These are phyloP conservation scores for Metarhizium brunneum DNA, from an alignment of 2,329 filamentous ascomycete species.

Conservation along the genomic window DNA sequence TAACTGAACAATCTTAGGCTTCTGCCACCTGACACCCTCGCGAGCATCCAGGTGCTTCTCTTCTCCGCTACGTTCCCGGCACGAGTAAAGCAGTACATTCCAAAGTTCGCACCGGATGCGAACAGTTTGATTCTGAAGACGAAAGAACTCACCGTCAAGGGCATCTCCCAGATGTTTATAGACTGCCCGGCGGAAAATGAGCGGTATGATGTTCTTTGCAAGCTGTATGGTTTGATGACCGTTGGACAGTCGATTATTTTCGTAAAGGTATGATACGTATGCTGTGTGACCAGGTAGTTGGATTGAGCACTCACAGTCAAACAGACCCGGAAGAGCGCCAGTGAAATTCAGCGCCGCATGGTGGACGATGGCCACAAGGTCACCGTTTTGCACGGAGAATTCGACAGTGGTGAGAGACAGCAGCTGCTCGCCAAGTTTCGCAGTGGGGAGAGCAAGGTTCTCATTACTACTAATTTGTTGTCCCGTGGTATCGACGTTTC, in stretches of 20 bases:
- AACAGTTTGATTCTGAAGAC: constrained; percentile 82
- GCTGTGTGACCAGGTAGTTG: neutral
- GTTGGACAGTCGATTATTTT: constrained; percentile 98
- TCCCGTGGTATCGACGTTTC: constrained; percentile 89
- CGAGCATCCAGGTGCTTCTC: constrained; percentile 70
- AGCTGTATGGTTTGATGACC: constrained; percentile 92
- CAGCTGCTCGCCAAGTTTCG: constrained; percentile 80
- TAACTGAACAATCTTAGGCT: constrained; percentile 19
- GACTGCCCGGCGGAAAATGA: constrained; percentile 75
- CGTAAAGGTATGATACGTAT: constrained; percentile 57
- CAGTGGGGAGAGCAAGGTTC: constrained; percentile 78
- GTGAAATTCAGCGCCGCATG: constrained; percentile 80
- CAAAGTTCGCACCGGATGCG: constrained; percentile 74
- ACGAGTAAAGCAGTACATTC: constrained; percentile 75
- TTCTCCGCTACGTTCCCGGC: constrained; percentile 94
- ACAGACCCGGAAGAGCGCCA: constrained; percentile 77
- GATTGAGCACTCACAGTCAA: constrained; percentile 9
- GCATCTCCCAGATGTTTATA: constrained; percentile 96
- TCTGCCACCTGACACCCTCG: constrained; percentile 54
- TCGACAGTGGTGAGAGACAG: constrained; percentile 78
- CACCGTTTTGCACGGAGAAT: constrained; percentile 77
- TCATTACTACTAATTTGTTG: constrained; percentile 95
- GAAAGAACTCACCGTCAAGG: constrained; percentile 89
- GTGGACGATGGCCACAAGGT: constrained; percentile 83
- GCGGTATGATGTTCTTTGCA: constrained; percentile 83